Evolutionary conservation across 371 early-diverging fungal species (phyloP).

Genomic region (Parasitella parasitica): DNA sequence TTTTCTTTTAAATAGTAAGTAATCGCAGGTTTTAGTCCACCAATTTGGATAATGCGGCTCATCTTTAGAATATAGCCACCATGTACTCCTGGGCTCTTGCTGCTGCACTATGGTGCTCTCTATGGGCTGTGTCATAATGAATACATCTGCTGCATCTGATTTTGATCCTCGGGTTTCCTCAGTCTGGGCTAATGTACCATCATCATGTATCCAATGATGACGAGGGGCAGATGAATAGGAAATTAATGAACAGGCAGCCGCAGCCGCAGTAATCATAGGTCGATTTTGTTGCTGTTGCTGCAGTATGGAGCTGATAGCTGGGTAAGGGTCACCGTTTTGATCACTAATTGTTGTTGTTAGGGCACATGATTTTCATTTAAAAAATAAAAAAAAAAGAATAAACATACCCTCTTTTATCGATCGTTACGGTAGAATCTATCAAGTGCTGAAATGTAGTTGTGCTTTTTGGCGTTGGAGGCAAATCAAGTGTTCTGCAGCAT

Average conservation of each 20-base stretch:
- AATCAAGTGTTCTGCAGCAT: conserved; percentile 16
- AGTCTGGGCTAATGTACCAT: conserved; percentile 14
- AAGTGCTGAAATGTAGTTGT: conserved; percentile 24
- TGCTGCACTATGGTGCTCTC: neutral
- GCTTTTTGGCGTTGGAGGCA: conserved; percentile 34
- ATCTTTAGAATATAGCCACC: conserved; percentile 14
- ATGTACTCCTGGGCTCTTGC: conserved; percentile 1
- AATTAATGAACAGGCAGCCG: neutral
- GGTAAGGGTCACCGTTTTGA: conserved; percentile 2
- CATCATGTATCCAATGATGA: conserved; percentile 19
- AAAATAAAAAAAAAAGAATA: neutral
- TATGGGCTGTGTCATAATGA: conserved; percentile 18
- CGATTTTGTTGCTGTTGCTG: conserved; percentile 2
- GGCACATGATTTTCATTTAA: neutral
- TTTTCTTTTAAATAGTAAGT: conserved; percentile 7
- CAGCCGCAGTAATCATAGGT: neutral
- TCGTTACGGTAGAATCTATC: neutral
- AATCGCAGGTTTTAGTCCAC: conserved; percentile 11
- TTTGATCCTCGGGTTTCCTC: conserved; percentile 18
- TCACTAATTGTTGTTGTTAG: neutral
- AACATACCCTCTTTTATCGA: neutral
- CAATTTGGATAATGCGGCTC: neutral
- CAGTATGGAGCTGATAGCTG: neutral
- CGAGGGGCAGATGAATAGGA: neutral
- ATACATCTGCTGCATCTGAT: conserved; percentile 16